These are phyloP conservation scores for Tolypocladium cylindrosporum DNA, from an alignment of 2,329 filamentous ascomycete genomes.

Conservation along the genomic window DNA sequence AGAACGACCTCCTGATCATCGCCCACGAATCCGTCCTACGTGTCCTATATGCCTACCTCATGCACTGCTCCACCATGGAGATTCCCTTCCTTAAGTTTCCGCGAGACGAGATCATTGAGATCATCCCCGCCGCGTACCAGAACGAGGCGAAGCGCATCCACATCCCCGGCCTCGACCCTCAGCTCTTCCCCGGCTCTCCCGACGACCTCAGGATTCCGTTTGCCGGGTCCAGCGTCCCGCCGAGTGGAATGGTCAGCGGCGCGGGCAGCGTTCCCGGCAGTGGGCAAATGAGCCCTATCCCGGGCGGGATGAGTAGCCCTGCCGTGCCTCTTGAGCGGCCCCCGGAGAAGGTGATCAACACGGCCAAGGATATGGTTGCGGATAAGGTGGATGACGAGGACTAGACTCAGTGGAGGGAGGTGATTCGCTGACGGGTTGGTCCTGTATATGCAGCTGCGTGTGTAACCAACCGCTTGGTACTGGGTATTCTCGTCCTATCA, in stretches of 20 bases:
- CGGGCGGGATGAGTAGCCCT: slow-evolving; percentile 35
- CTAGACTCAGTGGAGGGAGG: slow-evolving; percentile 12
- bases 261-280: slow-evolving; percentile 13
- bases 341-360: slow-evolving; percentile 40
- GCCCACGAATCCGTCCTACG: slow-evolving; percentile 96
- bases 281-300: slow-evolving; percentile 35
- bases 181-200: slow-evolving; percentile 66
- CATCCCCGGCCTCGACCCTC: slow-evolving; percentile 58
- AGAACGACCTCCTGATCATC: slow-evolving; percentile 96
- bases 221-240: slow-evolving; percentile 24
- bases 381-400: slow-evolving; percentile 45
- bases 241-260: slow-evolving; percentile 19
- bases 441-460: background rate
- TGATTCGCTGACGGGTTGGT: background rate
- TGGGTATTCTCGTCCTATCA: background rate
- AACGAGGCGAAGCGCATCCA: slow-evolving; percentile 88
- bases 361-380: slow-evolving; percentile 37
- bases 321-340: slow-evolving; percentile 32
- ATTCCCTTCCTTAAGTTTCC: slow-evolving; percentile 92
- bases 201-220: slow-evolving; percentile 75
- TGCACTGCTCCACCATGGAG: slow-evolving; percentile 94
- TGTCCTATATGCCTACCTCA: slow-evolving; percentile 92
- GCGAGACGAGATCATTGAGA: slow-evolving; percentile 95
- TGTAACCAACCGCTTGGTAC: background rate
- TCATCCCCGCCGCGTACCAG: slow-evolving; percentile 94